Conservation (phyloP, 768 basidiomycete species). For the Aureoboletus auriporus region DNA sequence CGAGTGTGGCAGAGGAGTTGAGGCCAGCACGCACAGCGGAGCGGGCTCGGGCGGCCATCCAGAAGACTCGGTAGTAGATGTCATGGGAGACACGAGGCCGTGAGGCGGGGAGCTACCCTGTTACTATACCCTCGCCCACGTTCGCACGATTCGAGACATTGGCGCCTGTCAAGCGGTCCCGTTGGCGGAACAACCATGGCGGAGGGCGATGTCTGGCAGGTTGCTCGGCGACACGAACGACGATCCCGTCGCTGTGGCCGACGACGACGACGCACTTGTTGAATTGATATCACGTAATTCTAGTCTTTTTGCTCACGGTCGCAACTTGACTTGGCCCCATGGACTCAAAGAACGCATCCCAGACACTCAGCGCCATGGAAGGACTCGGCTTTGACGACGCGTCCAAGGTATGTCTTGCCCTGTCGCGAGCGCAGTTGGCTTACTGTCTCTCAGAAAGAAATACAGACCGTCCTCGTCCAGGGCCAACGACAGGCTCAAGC, state of each 20-base stretch:
- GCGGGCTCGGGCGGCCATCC: conserved; percentile 47
- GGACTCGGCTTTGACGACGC: conserved; percentile 59
- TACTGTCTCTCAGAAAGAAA: conserved; percentile 62
- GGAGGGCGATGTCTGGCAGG: background rate
- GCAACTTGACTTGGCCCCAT: conserved; percentile 9
- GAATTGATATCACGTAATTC: conserved; percentile 18
- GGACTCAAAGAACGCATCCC: conserved; percentile 24
- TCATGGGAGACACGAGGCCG: conserved; percentile 41
- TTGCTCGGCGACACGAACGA: conserved; percentile 4
- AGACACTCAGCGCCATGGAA: conserved; percentile 36
- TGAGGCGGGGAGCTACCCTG: conserved; percentile 26
- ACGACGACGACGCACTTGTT: background rate
- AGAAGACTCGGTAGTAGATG: conserved; percentile 38
- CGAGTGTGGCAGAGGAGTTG: conserved; percentile 6
- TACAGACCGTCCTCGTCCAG: conserved; percentile 71
- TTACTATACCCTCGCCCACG: conserved; percentile 15
- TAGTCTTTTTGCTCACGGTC: conserved; percentile 23
- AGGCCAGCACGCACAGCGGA: conserved; percentile 44
- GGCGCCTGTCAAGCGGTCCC: conserved; percentile 11
- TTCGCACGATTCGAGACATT: conserved; percentile 28
- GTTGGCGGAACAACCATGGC: background rate
- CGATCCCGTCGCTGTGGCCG: conserved; percentile 4
- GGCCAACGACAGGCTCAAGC: conserved; percentile 82
- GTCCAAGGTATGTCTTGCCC: conserved; percentile 52
- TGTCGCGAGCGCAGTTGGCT: conserved; percentile 3